These are phyloP conservation scores for Bruguiera hainesii DNA, from an alignment of 441 rosid species.

Conservation along the genomic window DNA sequence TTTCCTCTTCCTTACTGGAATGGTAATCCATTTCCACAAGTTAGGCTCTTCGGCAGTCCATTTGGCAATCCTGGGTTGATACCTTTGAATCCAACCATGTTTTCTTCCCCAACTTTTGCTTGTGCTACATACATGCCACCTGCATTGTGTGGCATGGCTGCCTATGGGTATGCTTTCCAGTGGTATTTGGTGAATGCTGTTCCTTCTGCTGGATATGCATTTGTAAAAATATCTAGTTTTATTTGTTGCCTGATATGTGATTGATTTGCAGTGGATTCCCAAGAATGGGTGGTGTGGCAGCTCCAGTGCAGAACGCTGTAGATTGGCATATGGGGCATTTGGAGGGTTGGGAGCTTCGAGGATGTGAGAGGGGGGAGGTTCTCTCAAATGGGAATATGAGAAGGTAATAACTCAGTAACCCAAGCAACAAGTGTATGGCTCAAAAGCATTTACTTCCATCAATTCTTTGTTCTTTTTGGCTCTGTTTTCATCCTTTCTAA, in stretches of 20 bases:
- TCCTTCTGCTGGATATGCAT: conserved; percentile 8
- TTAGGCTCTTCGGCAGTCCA: conserved; percentile 31
- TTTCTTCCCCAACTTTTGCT: conserved; percentile 28
- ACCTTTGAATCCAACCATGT: conserved; percentile 31
- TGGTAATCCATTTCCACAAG: conserved; percentile 25
- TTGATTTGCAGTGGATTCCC: conserved; percentile 30
- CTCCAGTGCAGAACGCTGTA: conserved; percentile 17
- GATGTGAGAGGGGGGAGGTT: conserved; percentile 24
- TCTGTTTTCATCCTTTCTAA: background rate
- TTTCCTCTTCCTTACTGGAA: conserved; percentile 35
- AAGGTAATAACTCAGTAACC: conserved; percentile 24
- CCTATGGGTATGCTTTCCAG: conserved; percentile 32
- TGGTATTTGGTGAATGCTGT: background rate
- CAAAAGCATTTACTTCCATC: background rate
- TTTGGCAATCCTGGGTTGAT: conserved; percentile 33
- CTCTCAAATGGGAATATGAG: conserved; percentile 21
- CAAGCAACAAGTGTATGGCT: background rate
- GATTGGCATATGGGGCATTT: conserved; percentile 16
- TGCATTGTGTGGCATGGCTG: conserved; percentile 28
- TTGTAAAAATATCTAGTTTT: background rate
- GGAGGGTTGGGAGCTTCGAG: conserved; percentile 24
- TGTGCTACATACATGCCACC: conserved; percentile 31
- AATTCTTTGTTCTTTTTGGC: background rate
- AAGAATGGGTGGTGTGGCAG: conserved; percentile 27
- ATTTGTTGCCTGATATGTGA: too few relatives aligned